A percentile compares a stretch with the other conserved stretches of the same genome.
phyloP scores from a whole-genome alignment of 805 yeast species.

The Cyberlindnera meyerae region DNA sequence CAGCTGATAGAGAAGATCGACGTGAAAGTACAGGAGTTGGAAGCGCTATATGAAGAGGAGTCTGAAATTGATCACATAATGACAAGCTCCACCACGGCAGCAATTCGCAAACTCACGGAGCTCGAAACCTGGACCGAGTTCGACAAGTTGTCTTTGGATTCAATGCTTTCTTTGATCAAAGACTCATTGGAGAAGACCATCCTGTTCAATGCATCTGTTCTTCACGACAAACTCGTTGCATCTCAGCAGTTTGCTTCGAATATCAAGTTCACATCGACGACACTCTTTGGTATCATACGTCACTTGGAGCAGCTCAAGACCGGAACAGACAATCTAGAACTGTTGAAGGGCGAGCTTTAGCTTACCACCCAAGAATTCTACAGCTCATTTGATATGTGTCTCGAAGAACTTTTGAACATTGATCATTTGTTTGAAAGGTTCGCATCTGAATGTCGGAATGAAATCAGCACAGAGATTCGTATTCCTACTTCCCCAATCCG shows the following conservation, averaged over 20 bases:
- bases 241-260: slow-evolving; percentile 25
- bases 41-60: slow-evolving; percentile 41
- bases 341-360: slow-evolving; percentile 17
- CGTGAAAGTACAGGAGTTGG: slow-evolving; percentile 47
- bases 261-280: slow-evolving; percentile 13
- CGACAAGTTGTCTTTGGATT: slow-evolving; percentile 39
- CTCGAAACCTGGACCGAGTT: slow-evolving; percentile 50
- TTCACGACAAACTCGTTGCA: slow-evolving; percentile 44
- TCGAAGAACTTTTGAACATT: slow-evolving; percentile 29
- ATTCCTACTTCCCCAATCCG: slow-evolving; percentile 26
- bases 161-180: slow-evolving; percentile 37
- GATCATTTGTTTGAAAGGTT: slow-evolving; percentile 35
- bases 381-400: slow-evolving; percentile 21
- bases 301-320: slow-evolving; percentile 11
- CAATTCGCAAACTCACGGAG: slow-evolving; percentile 44
- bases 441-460: slow-evolving; percentile 22
- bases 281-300: slow-evolving; percentile 7
- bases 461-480: slow-evolving; percentile 18
- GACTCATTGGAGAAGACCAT: slow-evolving; percentile 50
- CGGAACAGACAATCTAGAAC: slow-evolving; percentile 11
- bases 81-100: slow-evolving; percentile 40
- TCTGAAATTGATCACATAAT: slow-evolving; percentile 51
- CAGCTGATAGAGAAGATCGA: slow-evolving; percentile 34
- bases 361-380: slow-evolving; percentile 18
- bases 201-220: slow-evolving; percentile 48